Conservation (phyloP, 2,329 filamentous ascomycete species). For the Cordyceps militaris region DNA sequence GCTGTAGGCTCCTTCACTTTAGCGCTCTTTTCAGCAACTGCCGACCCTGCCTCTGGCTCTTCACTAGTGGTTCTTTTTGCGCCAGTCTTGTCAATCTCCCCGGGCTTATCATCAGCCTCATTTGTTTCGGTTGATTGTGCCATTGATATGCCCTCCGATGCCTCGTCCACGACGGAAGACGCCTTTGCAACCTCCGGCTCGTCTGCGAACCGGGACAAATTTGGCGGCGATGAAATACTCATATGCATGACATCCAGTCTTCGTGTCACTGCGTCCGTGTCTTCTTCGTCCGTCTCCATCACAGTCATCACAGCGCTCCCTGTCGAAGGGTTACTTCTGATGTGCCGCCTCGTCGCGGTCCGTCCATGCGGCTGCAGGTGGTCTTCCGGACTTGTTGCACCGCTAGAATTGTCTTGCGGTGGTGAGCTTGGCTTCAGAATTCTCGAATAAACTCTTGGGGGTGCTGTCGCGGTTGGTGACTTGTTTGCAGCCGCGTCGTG, state of each 20-base stretch:
- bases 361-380: conserved; percentile 46
- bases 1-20: not conserved
- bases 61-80: conserved; percentile 17
- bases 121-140: not conserved
- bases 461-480: conserved; percentile 7
- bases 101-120: not conserved
- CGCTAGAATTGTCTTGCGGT: conserved; percentile 19
- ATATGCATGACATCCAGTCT: conserved; percentile 42
- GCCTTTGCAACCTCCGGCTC: conserved; percentile 34
- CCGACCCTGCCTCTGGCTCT: conserved; percentile 19
- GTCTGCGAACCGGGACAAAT: conserved; percentile 24
- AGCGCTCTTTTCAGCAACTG: conserved; percentile 4
- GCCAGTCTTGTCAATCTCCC: not conserved
- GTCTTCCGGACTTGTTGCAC: conserved; percentile 35
- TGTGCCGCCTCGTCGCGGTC: conserved; percentile 75
- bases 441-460: not conserved
- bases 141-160: not conserved
- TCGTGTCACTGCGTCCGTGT: conserved; percentile 39
- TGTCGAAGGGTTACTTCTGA: conserved; percentile 70
- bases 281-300: conserved; percentile 75
- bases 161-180: conserved; percentile 31
- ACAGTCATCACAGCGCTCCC: conserved; percentile 75
- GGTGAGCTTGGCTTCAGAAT: conserved; percentile 31
- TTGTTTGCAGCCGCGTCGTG: conserved; percentile 35
- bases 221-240: conserved; percentile 25